Percentiles rank a stretch among this genome's conserved stretches.
Evolutionary conservation across 2,329 filamentous ascomycete genomes (phyloP).

Genomic region (Alternaria sp.): DNA sequence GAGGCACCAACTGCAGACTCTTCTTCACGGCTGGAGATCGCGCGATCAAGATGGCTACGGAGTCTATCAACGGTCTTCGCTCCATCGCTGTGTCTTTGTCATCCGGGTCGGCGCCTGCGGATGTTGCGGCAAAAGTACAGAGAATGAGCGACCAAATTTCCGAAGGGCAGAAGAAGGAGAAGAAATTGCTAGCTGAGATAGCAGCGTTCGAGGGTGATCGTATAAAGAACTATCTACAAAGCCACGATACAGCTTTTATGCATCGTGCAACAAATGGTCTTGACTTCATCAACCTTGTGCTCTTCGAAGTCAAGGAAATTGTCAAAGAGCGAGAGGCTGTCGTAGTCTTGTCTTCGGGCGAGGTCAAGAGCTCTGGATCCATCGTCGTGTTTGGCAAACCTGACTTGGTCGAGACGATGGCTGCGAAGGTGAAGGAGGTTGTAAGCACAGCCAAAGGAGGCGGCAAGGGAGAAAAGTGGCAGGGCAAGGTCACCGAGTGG

Average conservation of each 20-base stretch:
- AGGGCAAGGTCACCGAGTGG: constrained; percentile 43
- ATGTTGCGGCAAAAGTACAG: constrained; percentile 33
- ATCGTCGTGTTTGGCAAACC: constrained; percentile 38
- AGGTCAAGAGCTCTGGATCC: constrained; percentile 33
- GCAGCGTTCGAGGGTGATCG: constrained; percentile 34
- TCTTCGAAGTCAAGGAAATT: constrained; percentile 35
- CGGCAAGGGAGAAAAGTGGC: constrained; percentile 44
- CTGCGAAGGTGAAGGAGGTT: constrained; percentile 31
- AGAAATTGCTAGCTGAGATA: constrained; percentile 38
- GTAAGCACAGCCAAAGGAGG: constrained; percentile 40
- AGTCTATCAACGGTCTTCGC: constrained; percentile 35
- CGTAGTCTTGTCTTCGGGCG: constrained; percentile 36
- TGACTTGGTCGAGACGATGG: constrained; percentile 31
- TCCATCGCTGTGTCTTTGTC: constrained; percentile 37
- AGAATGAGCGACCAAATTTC: constrained; percentile 31
- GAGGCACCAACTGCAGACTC: constrained; percentile 40
- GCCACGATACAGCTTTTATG: constrained; percentile 24
- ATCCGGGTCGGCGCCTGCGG: constrained; percentile 26
- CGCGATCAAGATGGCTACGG: constrained; percentile 34
- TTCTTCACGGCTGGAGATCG: constrained; percentile 43
- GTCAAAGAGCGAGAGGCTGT: constrained; percentile 30
- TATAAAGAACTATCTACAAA: constrained; percentile 26
- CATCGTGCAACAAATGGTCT: constrained; percentile 37
- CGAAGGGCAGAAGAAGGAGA: constrained; percentile 34
- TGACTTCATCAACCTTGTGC: constrained; percentile 39